Evolutionary conservation across 495 filamentous ascomycete species (phyloP), one percentile per base, ranked within the genome.

Genomic region (Tricharina praecox): DNA sequence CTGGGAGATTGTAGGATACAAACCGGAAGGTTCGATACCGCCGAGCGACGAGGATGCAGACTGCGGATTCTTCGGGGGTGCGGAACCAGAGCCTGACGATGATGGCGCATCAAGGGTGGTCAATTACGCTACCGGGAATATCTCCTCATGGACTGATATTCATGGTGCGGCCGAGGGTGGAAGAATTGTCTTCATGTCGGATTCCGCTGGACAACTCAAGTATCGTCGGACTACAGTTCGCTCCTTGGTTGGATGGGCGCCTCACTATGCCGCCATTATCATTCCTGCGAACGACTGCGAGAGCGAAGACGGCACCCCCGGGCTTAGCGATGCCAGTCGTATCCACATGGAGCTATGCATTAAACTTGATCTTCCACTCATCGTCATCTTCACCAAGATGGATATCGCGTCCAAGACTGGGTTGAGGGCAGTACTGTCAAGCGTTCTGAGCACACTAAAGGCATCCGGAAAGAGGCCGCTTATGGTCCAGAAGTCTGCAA

Each of bases 131-230:
- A 76, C 81, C 45, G 78, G 76, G 16, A 85, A 93, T 65, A 77
- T 93, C 43, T 81, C 86, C 34, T 84, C 81, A 25, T 97, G 90
- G 90, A 80, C 82, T 53, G 90, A 96, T 62, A 86, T 95, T 38
- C 90, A 97, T 62, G 67, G 69, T 21, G 69, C 76, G n/a, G 75
- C 85, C 1, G 72, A 73, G 21, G 67, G 68, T 18, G 83, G 82
- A 15, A 78, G 92, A 41, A 64, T 97, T 3, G 82, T 86, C 9
- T 83, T 94, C 48, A 62, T 95, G 9, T 80, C 85, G 0, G 90
- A 97, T 59, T 86, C 88, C 26, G 87, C 90, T 2, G 90, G 90
- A 1, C 82, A 90, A 47, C 77, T 84, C 4, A 75, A 83, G 28
- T 96, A 85, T 63, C 70, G 85, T 33, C 77, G 88, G 48, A 95